Percentiles rank a stretch among this genome's conserved stretches.
Conservation (phyloP, 2,329 filamentous ascomycete genomes). For the Lachnellula cervina region DNA sequence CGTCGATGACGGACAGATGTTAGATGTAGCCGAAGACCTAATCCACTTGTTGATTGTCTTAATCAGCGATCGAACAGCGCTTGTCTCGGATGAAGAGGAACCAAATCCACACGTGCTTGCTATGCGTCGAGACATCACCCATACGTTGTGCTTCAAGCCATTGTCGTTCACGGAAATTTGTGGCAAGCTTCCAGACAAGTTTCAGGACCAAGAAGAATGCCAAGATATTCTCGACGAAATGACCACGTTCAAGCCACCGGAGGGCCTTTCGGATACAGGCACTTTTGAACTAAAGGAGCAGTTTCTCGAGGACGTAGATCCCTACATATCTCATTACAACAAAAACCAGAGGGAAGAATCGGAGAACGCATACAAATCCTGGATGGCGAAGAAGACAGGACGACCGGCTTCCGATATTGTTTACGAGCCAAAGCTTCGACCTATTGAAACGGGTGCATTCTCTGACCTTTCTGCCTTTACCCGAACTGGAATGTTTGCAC, state of each 20-base stretch:
- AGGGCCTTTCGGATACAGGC: slow-evolving; percentile 86
- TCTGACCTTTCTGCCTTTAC: slow-evolving; percentile 74
- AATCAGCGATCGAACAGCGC: slow-evolving; percentile 78
- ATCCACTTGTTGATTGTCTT: slow-evolving; percentile 88
- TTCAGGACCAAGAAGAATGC: slow-evolving; percentile 85
- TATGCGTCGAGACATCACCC: slow-evolving; percentile 84
- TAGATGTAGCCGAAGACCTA: slow-evolving; percentile 95
- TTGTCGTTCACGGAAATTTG: slow-evolving; percentile 91
- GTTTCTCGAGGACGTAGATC: slow-evolving; percentile 83
- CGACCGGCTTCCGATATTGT: slow-evolving; percentile 79
- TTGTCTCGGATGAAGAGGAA: slow-evolving; percentile 65
- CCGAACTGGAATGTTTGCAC: slow-evolving; percentile 76
- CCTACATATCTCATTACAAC: slow-evolving; percentile 92
- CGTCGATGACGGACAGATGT: slow-evolving; percentile 80
- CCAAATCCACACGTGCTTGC: slow-evolving; percentile 60
- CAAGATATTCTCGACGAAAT: slow-evolving; percentile 79
- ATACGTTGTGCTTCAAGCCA: slow-evolving; percentile 94
- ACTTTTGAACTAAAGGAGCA: slow-evolving; percentile 89
- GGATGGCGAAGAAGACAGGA: slow-evolving; percentile 82
- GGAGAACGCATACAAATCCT: slow-evolving; percentile 80
- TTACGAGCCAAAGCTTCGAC: slow-evolving; percentile 78
- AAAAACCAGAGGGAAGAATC: slow-evolving; percentile 97
- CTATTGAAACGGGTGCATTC: slow-evolving; percentile 74
- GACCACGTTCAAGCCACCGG: slow-evolving; percentile 82
- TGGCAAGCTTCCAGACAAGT: slow-evolving; percentile 78